A percentile compares a stretch with the other conserved stretches of the same genome.
These are phyloP conservation scores for Malassezia sympodialis DNA, from an alignment of 1,284 basidiomycete species.

Conservation along the genomic window DNA sequence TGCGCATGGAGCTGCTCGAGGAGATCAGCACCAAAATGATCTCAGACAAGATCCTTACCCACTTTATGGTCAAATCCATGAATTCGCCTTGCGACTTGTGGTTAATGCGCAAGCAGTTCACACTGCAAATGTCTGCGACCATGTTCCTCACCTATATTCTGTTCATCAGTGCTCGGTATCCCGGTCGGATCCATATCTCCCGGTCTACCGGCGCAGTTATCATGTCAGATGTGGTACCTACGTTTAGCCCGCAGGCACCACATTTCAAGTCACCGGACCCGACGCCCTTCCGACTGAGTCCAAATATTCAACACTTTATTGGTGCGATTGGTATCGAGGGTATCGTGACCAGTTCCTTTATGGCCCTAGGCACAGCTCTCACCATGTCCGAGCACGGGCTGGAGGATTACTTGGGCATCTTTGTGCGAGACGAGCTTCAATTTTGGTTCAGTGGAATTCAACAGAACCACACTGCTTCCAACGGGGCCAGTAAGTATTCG, in stretches of 20 bases:
- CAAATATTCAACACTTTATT: slow-evolving; percentile 89
- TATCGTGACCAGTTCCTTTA: slow-evolving; percentile 69
- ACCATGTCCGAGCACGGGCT: slow-evolving; percentile 85
- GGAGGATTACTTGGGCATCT: slow-evolving; percentile 76
- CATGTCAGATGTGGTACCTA: slow-evolving; percentile 45
- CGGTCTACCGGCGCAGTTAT: slow-evolving; percentile 52
- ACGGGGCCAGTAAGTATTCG: slow-evolving; percentile 17
- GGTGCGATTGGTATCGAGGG: slow-evolving; percentile 84
- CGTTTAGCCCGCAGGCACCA: slow-evolving; percentile 56
- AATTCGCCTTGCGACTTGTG: slow-evolving; percentile 74
- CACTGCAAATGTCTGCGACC: slow-evolving; percentile 72
- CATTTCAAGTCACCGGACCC: slow-evolving; percentile 69
- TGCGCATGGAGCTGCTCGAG: slow-evolving; percentile 81
- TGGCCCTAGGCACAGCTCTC: slow-evolving; percentile 80
- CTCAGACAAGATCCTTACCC: slow-evolving; percentile 72
- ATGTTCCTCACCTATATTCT: slow-evolving; percentile 89
- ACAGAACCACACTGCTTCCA: slow-evolving; percentile 14
- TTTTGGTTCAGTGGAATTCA: slow-evolving; percentile 54
- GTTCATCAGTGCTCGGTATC: slow-evolving; percentile 71
- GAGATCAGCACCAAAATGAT: slow-evolving; percentile 82
- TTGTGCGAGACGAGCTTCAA: slow-evolving; percentile 83
- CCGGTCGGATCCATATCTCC: slow-evolving; percentile 76
- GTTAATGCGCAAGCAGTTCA: slow-evolving; percentile 95
- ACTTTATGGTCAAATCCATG: slow-evolving; percentile 89
- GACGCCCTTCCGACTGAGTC: slow-evolving; percentile 92